These are phyloP conservation scores for Termitomyces sp. DNA, from an alignment of 768 basidiomycete species.

Conservation along the genomic window DNA sequence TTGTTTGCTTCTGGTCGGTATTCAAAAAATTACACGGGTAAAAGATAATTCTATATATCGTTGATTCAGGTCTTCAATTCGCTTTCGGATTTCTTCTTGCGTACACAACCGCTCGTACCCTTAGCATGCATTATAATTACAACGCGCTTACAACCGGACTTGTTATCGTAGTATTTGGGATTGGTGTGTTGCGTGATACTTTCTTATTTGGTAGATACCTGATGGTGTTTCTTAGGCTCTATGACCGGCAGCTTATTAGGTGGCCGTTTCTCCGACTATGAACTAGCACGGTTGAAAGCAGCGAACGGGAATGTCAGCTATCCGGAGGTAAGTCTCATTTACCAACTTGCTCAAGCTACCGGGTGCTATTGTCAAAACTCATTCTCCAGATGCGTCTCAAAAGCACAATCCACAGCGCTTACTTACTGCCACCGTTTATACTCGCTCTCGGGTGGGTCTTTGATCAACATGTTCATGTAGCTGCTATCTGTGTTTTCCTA, in stretches of 20 bases:
- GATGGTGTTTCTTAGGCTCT: constrained; percentile 22
- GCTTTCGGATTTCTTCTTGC: constrained; percentile 64
- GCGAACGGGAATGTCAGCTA: constrained; percentile 35
- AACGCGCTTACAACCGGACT: constrained; percentile 68
- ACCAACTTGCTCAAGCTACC: neutral
- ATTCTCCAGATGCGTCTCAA: constrained; percentile 59
- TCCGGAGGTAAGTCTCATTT: constrained; percentile 52
- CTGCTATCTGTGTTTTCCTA: constrained; percentile 64
- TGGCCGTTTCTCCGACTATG: constrained; percentile 39
- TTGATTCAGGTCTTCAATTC: constrained; percentile 54
- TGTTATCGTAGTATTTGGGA: constrained; percentile 69
- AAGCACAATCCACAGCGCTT: constrained; percentile 52
- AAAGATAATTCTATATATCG: neutral
- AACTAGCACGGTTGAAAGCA: constrained; percentile 29
- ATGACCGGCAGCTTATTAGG: constrained; percentile 36
- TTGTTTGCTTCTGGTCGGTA: constrained; percentile 58
- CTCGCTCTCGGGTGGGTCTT: constrained; percentile 75
- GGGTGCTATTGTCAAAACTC: neutral
- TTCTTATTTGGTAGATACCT: neutral
- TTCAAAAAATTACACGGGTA: neutral
- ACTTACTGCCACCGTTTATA: constrained; percentile 53
- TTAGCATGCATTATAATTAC: constrained; percentile 58
- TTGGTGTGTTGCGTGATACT: constrained; percentile 41
- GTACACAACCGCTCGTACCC: constrained; percentile 71
- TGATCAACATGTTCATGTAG: constrained; percentile 54